phyloP scores from a whole-genome alignment of 2,329 filamentous ascomycete species.

The Phialophora chinensis region DNA sequence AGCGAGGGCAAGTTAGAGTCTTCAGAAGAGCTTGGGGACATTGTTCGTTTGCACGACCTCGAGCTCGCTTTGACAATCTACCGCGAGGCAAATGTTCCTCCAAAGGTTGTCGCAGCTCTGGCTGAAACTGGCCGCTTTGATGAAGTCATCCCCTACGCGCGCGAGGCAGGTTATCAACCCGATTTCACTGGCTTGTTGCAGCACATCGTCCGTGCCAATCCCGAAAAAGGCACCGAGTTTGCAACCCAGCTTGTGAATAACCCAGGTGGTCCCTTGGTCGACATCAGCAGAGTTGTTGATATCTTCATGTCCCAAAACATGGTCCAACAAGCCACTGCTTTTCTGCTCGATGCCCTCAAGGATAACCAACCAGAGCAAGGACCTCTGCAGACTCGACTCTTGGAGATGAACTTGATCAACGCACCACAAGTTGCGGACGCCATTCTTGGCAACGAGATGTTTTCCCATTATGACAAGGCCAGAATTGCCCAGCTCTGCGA shows the following conservation, averaged over 20 bases:
- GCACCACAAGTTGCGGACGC: constrained; percentile 97
- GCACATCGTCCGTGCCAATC: constrained; percentile 88
- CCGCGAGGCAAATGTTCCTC: constrained; percentile 83
- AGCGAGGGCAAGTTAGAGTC: constrained; percentile 94
- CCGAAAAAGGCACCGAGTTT: constrained; percentile 94
- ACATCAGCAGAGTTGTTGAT: constrained; percentile 92
- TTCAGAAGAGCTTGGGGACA: constrained; percentile 94
- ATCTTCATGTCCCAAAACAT: constrained; percentile 98
- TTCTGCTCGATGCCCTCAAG: constrained; percentile 92
- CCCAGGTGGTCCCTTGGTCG: constrained; percentile 83
- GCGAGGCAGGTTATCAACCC: constrained; percentile 85
- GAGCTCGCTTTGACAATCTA: constrained; percentile 88
- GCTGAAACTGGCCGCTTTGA: constrained; percentile 97
- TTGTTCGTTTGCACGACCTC: constrained; percentile 87
- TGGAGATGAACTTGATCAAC: constrained; percentile 98
- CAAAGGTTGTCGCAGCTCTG: constrained; percentile 94
- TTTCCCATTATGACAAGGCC: constrained; percentile 91
- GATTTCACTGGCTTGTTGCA: constrained; percentile 92
- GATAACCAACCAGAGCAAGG: constrained; percentile 94
- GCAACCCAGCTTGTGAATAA: constrained; percentile 90
- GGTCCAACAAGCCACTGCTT: constrained; percentile 97
- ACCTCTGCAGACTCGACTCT: constrained; percentile 86
- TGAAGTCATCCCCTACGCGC: constrained; percentile 90
- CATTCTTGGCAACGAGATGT: constrained; percentile 98
- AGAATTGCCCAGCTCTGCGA: constrained; percentile 91